phyloP scores from a whole-genome alignment of 768 basidiomycete species.

The Termitomyces eurrhizus region DNA sequence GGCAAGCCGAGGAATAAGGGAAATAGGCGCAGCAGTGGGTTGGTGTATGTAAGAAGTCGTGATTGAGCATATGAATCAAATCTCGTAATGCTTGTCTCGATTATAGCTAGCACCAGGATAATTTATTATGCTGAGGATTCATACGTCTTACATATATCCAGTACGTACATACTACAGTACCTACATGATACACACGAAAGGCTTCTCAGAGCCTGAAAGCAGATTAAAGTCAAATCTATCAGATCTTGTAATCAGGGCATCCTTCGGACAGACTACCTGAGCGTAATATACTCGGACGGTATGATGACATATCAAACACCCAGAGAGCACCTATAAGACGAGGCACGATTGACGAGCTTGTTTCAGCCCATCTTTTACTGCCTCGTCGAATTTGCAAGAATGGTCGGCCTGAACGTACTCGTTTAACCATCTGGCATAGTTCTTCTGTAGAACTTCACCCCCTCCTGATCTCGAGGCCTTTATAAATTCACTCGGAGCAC shows the following conservation, averaged over 20 bases:
- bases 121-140: neutral
- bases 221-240: neutral
- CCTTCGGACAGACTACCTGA: neutral
- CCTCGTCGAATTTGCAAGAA: neutral
- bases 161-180: neutral
- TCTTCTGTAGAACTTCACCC: neutral
- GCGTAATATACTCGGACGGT: neutral
- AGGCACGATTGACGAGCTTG: neutral
- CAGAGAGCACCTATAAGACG: neutral
- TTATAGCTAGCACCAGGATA: neutral
- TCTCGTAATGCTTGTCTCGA: neutral
- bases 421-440: neutral
- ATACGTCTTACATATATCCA: neutral
- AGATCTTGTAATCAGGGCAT: neutral
- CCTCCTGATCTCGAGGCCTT: neutral
- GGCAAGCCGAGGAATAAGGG: slow-evolving; percentile 15
- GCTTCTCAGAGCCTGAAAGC: neutral
- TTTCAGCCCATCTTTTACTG: neutral
- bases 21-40: slow-evolving; percentile 17
- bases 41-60: slow-evolving; percentile 15
- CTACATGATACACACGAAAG: neutral
- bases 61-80: neutral
- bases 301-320: neutral
- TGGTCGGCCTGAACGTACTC: neutral
- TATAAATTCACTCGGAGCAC: neutral